These are phyloP conservation scores for Phytopythium mirpurense DNA, from an alignment of 352 stramenopile species.

Conservation along the genomic window DNA sequence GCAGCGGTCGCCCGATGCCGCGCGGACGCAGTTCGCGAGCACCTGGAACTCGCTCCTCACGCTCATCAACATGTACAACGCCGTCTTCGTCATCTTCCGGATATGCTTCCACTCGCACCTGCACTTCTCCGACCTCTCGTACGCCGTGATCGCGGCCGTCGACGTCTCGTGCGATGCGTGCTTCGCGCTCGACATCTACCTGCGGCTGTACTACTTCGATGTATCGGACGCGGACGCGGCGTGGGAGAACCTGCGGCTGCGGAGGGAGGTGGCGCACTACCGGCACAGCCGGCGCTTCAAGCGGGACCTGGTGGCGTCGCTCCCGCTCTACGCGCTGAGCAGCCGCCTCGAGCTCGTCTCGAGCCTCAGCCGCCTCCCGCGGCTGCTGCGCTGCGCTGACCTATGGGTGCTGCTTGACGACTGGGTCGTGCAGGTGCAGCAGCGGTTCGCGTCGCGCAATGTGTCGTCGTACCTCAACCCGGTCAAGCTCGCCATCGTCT, in stretches of 20 bases:
- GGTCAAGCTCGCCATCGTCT: constrained; percentile 64
- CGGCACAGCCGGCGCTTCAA: constrained; percentile 37
- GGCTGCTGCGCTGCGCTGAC: constrained; percentile 45
- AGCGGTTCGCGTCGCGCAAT: constrained; percentile 57
- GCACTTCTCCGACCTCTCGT: constrained; percentile 18
- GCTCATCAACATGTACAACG: constrained; percentile 63
- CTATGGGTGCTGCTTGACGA: constrained; percentile 57
- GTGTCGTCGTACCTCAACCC: constrained; percentile 66
- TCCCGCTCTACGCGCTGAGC: constrained; percentile 52
- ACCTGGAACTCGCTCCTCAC: constrained; percentile 50
- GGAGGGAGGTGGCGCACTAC: constrained; percentile 32
- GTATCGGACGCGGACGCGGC: background rate
- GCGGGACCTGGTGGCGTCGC: constrained; percentile 42
- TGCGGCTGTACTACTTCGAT: constrained; percentile 61
- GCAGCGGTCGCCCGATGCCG: constrained; percentile 7
- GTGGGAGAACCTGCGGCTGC: constrained; percentile 36
- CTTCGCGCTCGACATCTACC: constrained; percentile 59
- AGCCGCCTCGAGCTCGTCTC: constrained; percentile 11
- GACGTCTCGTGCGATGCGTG: constrained; percentile 49
- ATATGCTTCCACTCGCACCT: constrained; percentile 60
- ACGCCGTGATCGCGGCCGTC: constrained; percentile 21
- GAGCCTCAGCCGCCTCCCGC: constrained; percentile 44
- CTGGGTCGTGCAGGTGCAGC: constrained; percentile 63
- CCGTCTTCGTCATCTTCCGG: constrained; percentile 58
- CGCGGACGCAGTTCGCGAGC: constrained; percentile 17